Evolutionary conservation across 2,329 filamentous ascomycete species (phyloP), one percentile per base, ranked within the genome.

Genomic region (Neofusicoccum umdonicola): DNA sequence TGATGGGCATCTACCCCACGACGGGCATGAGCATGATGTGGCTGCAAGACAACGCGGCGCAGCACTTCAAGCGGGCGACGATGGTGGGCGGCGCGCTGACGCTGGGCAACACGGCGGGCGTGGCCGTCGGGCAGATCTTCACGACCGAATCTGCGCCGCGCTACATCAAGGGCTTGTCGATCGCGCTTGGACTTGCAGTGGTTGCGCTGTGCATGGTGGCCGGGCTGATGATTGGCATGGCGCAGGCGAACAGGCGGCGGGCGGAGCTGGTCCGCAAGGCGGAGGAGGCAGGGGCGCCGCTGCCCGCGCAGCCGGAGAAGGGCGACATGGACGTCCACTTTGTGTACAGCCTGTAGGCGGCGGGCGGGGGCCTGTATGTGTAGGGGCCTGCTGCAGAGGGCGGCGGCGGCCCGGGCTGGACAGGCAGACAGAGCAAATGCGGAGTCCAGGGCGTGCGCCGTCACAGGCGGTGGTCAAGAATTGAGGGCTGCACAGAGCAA

Each of bases 11-110:
- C 37, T 63, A 56, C 35, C 61, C 61, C 8, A 56, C 48, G 39
- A 63, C 61, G 17, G 61, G 61, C 48, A 42, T 63, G n/a, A 63
- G 61, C 61, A 63, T 63, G 61, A 63, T 63, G 61, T 63, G 61
- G 61, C 61, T 63, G 27, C 61, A 63, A 50, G 61, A 63, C 19
- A 63, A 63, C 50, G 48, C 61, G 50, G 61, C 61, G 50, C 61
- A 63, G 47, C 61, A 63, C 41, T 63, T 63, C 51, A 63, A 63
- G 42, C 39, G 61, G 17, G 61, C 61, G 41, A 63, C 61, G 41
- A 63, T 63, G 61, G 61, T 63, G 42, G 61, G 61, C 48, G 61
- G 61, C n/a, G 61, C 61, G 61, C 44, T 63, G 61, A 56, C 50
- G 37, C 61, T 63, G 61, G 61, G 61, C 4, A 63, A 63, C 42